Percentiles rank a stretch among this genome's conserved stretches.
Conservation (phyloP, 495 filamentous ascomycete species). For the Xylaria bambusicola region DNA sequence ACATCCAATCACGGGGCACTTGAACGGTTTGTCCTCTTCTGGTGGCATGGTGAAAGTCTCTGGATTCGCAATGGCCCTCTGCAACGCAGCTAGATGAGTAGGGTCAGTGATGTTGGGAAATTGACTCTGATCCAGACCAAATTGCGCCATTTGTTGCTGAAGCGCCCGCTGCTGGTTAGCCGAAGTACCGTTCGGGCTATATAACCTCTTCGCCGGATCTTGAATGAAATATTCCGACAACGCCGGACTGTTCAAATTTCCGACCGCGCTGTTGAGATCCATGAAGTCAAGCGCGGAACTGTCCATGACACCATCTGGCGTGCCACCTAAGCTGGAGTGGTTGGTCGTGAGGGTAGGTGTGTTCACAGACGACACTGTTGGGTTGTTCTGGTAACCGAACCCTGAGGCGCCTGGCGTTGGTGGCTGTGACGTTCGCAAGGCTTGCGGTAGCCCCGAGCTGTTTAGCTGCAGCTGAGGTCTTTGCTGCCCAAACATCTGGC, state of each 20-base stretch:
- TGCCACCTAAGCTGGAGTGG: conserved; percentile 40
- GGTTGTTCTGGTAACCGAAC: conserved; percentile 85
- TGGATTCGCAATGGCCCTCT: conserved; percentile 64
- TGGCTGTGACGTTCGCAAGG: conserved; percentile 81
- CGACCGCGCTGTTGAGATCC: conserved; percentile 53
- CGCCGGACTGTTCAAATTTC: conserved; percentile 37
- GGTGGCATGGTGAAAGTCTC: conserved; percentile 51
- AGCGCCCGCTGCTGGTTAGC: conserved; percentile 57
- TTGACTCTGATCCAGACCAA: conserved; percentile 66
- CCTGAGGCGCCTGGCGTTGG: conserved; percentile 76
- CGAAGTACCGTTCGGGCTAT: conserved; percentile 77
- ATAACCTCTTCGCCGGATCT: conserved; percentile 91
- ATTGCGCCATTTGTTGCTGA: conserved; percentile 64
- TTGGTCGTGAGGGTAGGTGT: conserved; percentile 82
- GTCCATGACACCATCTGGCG: conserved; percentile 45
- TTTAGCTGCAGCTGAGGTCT: conserved; percentile 74
- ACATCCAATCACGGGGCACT: conserved; percentile 96
- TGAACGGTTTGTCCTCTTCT: conserved; percentile 91
- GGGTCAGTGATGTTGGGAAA: conserved; percentile 74
- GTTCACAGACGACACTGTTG: conserved; percentile 96
- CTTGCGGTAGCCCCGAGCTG: conserved; percentile 65
- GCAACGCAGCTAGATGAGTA: conserved; percentile 69
- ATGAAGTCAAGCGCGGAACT: conserved; percentile 57
- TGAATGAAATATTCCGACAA: conserved; percentile 70
- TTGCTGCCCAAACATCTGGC: conserved; percentile 70